phyloP scores from a whole-genome alignment of 2,329 filamentous ascomycete genomes.

The Sporothrix dimorphospora region DNA sequence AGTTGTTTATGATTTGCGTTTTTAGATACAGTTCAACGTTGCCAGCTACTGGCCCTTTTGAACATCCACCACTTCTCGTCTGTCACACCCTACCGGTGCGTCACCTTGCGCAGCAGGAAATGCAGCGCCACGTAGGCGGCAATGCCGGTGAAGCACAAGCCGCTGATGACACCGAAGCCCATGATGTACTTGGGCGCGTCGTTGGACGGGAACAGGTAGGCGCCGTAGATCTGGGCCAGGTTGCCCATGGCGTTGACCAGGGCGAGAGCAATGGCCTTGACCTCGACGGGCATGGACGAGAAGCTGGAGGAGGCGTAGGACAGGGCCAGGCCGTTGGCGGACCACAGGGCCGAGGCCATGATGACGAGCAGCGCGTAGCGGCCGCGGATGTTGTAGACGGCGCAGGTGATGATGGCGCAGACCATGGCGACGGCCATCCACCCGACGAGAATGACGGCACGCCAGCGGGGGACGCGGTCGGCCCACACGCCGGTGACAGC shows the following conservation, averaged over 20 bases:
- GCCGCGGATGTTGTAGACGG: slow-evolving; percentile 55
- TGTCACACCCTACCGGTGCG: neutral
- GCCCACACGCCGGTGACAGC: slow-evolving; percentile 1
- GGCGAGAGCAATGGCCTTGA: slow-evolving; percentile 62
- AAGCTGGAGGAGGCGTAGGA: slow-evolving; percentile 98
- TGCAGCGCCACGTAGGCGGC: slow-evolving; percentile 26
- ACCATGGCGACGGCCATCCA: slow-evolving; percentile 99
- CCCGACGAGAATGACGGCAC: slow-evolving; percentile 82
- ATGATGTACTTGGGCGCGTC: slow-evolving; percentile 33
- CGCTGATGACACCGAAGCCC: slow-evolving; percentile 35
- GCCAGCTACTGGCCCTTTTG: neutral
- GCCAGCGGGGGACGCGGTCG: slow-evolving; percentile 43
- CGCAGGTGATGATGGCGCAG: slow-evolving; percentile 81
- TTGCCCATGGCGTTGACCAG: slow-evolving; percentile 48
- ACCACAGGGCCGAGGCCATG: slow-evolving; percentile 91
- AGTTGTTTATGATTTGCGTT: neutral
- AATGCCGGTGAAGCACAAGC: slow-evolving; percentile 32
- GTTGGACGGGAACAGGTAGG: slow-evolving; percentile 39
- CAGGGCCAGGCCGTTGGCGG: slow-evolving; percentile 81
- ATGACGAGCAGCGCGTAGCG: slow-evolving; percentile 59
- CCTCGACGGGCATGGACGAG: slow-evolving; percentile 79
- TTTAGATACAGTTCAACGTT: neutral
- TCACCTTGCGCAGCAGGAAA: slow-evolving; percentile 4
- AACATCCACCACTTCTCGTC: neutral
- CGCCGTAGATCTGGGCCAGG: slow-evolving; percentile 58